phyloP scores from a whole-genome alignment of 345 rosid species.

The Aquilaria malaccensis region DNA sequence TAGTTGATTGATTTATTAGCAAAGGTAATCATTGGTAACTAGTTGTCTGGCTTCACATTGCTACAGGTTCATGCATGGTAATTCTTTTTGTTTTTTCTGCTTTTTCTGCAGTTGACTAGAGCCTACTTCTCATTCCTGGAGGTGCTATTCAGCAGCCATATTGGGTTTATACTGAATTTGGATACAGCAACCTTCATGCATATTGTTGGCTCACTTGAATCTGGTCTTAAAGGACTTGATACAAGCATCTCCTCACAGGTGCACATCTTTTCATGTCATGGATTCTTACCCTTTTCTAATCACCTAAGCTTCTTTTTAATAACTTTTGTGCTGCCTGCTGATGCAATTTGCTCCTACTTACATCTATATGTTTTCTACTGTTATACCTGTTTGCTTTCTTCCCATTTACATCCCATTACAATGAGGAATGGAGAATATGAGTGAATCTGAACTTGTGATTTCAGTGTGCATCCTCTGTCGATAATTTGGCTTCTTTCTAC shows the following conservation, averaged over 20 bases:
- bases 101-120: slow-evolving; percentile 76
- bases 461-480: slow-evolving; percentile 97
- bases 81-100: slow-evolving; percentile 9
- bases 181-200: slow-evolving; percentile 87
- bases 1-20: too few species aligned
- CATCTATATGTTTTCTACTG: too few species aligned
- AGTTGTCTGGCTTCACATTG: too few species aligned
- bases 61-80: background rate
- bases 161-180: slow-evolving; percentile 65
- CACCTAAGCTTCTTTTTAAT: background rate
- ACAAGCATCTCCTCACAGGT: slow-evolving; percentile 92
- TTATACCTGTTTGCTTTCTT: background rate
- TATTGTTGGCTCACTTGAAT: slow-evolving; percentile 89
- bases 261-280: slow-evolving; percentile 11
- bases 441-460: slow-evolving; percentile 12
- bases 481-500: slow-evolving; percentile 91
- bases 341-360: too few species aligned
- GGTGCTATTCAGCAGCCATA: slow-evolving; percentile 77
- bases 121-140: slow-evolving; percentile 96
- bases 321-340: background rate
- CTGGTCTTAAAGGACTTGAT: slow-evolving; percentile 95
- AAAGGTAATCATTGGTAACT: too few species aligned
- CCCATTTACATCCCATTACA: background rate
- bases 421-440: too few species aligned
- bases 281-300: background rate